phyloP scores from a whole-genome alignment of 257 asterid species.

The Apocynum venetum region DNA sequence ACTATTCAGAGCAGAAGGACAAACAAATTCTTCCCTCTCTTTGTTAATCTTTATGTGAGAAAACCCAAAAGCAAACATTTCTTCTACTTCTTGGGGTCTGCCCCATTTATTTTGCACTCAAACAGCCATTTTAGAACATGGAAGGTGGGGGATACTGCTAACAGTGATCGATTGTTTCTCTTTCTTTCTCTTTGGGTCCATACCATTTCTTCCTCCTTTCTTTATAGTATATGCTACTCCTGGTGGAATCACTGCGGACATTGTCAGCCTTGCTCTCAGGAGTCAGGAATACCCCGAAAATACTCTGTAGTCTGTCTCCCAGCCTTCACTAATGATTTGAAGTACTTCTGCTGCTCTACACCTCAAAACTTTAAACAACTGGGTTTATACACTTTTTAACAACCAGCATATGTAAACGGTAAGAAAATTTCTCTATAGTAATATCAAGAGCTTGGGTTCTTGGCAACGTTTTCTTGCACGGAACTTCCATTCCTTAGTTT shows the following conservation, averaged over 20 bases:
- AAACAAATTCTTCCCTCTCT: slow-evolving; percentile 19
- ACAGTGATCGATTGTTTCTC: not conserved
- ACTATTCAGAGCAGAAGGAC: slow-evolving; percentile 29
- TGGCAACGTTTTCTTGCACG: not conserved
- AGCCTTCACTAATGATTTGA: slow-evolving; percentile 33
- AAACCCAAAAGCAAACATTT: slow-evolving; percentile 33
- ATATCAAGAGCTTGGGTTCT: not conserved
- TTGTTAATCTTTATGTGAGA: slow-evolving; percentile 16
- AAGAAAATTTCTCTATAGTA: not conserved
- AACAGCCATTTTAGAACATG: slow-evolving; percentile 18
- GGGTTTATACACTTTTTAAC: not conserved
- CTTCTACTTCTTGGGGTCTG: slow-evolving; percentile 25
- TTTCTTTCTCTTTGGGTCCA: slow-evolving; percentile 27
- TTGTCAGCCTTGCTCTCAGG: slow-evolving; percentile 33
- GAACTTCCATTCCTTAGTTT: not conserved
- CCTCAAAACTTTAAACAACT: not conserved
- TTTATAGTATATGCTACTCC: slow-evolving; percentile 1
- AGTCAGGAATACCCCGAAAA: slow-evolving; percentile 24
- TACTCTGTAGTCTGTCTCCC: slow-evolving; percentile 15
- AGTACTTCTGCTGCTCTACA: slow-evolving; percentile 21
- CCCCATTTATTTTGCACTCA: slow-evolving; percentile 15
- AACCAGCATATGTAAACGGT: not conserved
- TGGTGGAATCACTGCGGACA: slow-evolving; percentile 21
- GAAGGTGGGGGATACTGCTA: slow-evolving; percentile 16
- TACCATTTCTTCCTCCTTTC: slow-evolving; percentile 21